Evolutionary conservation across 345 rosid species (phyloP).

Genomic region (Xanthoceras sorbifolium): DNA sequence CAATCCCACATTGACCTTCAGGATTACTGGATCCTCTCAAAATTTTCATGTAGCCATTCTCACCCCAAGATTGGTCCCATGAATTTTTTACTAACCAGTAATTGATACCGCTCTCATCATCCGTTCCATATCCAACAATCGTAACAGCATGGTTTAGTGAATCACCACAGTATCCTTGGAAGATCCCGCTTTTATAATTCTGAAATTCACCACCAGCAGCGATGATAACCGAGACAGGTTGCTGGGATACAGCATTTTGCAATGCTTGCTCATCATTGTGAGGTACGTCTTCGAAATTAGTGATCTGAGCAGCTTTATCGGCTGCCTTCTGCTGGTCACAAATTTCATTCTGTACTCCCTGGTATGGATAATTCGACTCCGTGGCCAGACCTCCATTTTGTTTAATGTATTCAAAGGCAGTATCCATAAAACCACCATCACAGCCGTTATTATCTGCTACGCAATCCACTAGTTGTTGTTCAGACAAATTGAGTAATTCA

Average conservation of each 20-base stretch:
- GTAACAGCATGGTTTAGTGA: conserved; percentile 43
- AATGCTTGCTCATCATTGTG: conserved; percentile 19
- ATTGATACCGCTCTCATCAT: conserved; percentile 22
- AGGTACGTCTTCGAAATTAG: conserved; percentile 23
- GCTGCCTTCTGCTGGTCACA: conserved; percentile 22
- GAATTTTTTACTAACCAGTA: conserved; percentile 64
- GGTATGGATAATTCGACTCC: conserved; percentile 31
- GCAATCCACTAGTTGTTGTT: conserved; percentile 68
- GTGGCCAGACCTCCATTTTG: conserved; percentile 27
- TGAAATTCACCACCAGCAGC: conserved; percentile 25
- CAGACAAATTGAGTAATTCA: conserved; percentile 41
- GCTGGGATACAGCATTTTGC: conserved; percentile 24
- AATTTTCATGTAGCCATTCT: conserved; percentile 52
- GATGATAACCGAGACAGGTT: conserved; percentile 24
- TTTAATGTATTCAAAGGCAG: conserved; percentile 36
- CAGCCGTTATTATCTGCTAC: conserved; percentile 46
- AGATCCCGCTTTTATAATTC: conserved; percentile 14
- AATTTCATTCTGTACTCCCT: conserved; percentile 11
- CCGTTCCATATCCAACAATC: conserved; percentile 40
- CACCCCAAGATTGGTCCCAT: conserved; percentile 58
- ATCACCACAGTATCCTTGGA: conserved; percentile 16
- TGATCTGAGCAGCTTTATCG: conserved; percentile 3
- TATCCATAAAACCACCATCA: conserved; percentile 33
- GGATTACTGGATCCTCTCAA: conserved; percentile 32
- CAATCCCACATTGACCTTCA: conserved; percentile 51